Conservation (phyloP, 352 stramenopile species). For the Pythium dissimile region DNA sequence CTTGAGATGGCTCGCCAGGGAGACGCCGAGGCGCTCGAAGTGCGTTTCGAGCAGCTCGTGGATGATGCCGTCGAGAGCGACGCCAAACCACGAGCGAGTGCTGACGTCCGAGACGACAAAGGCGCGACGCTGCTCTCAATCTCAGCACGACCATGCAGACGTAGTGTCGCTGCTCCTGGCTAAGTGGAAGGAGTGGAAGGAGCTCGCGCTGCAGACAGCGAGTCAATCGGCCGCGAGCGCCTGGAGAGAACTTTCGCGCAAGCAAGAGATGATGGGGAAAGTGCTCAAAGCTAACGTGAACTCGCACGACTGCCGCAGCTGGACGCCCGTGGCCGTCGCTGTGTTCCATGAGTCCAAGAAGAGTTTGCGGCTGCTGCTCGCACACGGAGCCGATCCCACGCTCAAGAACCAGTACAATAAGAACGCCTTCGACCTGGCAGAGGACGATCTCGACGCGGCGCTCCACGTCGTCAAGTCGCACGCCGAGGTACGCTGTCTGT, state of each 20-base stretch:
- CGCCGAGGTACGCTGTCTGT: conserved; percentile 39
- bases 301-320: conserved; percentile 76
- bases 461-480: conserved; percentile 76
- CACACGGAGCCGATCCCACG: conserved; percentile 74
- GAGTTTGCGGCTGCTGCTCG: conserved; percentile 60
- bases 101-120: conserved; percentile 75
- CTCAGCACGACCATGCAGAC: conserved; percentile 64
- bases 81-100: conserved; percentile 58
- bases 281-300: conserved; percentile 70
- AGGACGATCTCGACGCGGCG: conserved; percentile 86
- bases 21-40: conserved; percentile 46
- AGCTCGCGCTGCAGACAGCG: conserved; percentile 10
- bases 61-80: conserved; percentile 61
- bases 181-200: conserved; percentile 48
- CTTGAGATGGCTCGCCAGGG: conserved; percentile 44
- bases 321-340: conserved; percentile 80
- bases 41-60: conserved; percentile 62
- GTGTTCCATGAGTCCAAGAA: conserved; percentile 87
- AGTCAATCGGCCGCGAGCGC: conserved; percentile 18
- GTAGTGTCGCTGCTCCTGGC: conserved; percentile 56
- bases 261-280: conserved; percentile 36
- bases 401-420: conserved; percentile 91
- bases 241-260: conserved; percentile 14
- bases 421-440: conserved; percentile 84
- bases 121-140: conserved; percentile 75